Conservation (phyloP, 139 green algal genomes). For the Pleodorina starrii region DNA sequence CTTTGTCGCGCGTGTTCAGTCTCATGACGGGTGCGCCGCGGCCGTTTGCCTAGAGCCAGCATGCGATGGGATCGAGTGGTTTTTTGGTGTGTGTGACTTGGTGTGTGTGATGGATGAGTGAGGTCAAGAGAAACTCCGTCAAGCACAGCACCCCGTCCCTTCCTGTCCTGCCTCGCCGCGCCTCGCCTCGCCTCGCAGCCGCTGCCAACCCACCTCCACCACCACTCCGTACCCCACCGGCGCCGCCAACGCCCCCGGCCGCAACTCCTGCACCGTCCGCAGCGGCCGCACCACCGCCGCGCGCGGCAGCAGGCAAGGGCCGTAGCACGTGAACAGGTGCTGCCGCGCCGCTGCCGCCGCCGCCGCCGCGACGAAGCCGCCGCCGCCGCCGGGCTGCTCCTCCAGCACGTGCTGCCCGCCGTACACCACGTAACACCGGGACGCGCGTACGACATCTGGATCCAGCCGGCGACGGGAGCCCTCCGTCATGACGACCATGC, state of each 20-base stretch:
- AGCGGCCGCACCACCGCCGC: slow-evolving; percentile 17
- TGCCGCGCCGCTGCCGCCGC: background rate
- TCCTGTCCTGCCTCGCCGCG: too few species aligned
- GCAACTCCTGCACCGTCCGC: background rate
- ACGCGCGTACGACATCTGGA: slow-evolving; percentile 17
- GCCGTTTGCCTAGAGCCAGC: too few species aligned
- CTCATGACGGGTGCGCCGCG: too few species aligned
- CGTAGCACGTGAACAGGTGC: slow-evolving; percentile 34
- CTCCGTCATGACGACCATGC: slow-evolving; percentile 43
- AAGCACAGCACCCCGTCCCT: too few species aligned
- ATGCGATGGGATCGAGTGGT: too few species aligned
- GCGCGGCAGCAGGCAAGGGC: slow-evolving; percentile 1
- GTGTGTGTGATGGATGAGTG: too few species aligned
- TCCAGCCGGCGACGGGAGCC: slow-evolving; percentile 20
- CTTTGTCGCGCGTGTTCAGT: too few species aligned
- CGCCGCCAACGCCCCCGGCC: slow-evolving; percentile 1
- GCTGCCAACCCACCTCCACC: slow-evolving; percentile 24
- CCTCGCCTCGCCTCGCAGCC: too few species aligned
- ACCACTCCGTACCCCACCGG: slow-evolving; percentile 21
- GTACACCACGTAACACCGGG: background rate
- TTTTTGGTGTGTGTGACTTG: too few species aligned
- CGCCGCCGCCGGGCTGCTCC: background rate
- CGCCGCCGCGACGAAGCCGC: background rate
- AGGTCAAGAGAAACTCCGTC: too few species aligned
- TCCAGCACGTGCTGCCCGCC: background rate